These are phyloP conservation scores for Ramaria rubella DNA, from an alignment of 768 basidiomycete genomes.

Conservation along the genomic window DNA sequence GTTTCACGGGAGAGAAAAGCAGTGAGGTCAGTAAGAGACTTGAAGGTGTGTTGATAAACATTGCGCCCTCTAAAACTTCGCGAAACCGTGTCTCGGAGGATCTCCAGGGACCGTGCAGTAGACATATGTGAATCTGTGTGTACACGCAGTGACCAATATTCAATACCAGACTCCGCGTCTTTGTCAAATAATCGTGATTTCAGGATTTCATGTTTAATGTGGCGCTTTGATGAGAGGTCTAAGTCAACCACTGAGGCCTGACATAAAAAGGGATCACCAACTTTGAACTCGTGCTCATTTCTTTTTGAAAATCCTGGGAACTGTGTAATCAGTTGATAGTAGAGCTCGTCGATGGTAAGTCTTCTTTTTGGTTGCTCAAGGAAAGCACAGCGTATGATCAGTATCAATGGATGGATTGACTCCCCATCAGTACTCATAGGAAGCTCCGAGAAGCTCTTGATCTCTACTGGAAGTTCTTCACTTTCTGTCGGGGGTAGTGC, in stretches of 20 bases:
- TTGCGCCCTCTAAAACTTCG: slow-evolving; percentile 15
- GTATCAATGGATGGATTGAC: background rate
- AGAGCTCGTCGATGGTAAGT: background rate
- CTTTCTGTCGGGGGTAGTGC: slow-evolving; percentile 50
- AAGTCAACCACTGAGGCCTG: background rate
- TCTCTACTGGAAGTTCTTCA: slow-evolving; percentile 35
- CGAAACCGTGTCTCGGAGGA: slow-evolving; percentile 1
- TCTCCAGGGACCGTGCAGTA: background rate
- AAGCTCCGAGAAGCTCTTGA: background rate
- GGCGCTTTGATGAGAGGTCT: background rate
- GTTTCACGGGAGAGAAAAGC: slow-evolving; percentile 74
- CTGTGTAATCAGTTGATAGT: background rate
- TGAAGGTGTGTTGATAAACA: slow-evolving; percentile 54
- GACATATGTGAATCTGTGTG: background rate
- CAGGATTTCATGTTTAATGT: background rate
- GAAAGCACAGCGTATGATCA: background rate
- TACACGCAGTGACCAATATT: background rate
- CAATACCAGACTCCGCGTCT: background rate
- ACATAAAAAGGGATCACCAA: background rate
- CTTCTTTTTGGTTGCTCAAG: background rate
- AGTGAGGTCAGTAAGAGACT: slow-evolving; percentile 64
- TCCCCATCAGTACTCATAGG: slow-evolving; percentile 2
- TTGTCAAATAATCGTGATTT: background rate
- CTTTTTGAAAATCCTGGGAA: background rate
- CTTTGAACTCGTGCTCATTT: background rate